Evolutionary conservation across 306 rosid species (phyloP).

Genomic region (Sphenostylis stenocarpa): DNA sequence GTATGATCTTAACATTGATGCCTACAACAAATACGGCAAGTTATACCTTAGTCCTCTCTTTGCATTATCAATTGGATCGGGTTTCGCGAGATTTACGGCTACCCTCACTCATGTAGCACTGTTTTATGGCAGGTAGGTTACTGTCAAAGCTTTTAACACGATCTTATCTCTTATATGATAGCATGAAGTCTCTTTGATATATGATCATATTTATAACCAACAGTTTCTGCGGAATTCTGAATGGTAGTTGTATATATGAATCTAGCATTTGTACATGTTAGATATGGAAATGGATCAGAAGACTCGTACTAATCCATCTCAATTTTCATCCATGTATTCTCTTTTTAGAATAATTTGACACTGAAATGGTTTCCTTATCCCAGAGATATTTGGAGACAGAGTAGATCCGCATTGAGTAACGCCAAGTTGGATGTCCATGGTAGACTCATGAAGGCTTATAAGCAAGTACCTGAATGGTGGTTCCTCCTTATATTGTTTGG

Average conservation of each 20-base stretch:
- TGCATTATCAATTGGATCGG: constrained; percentile 94
- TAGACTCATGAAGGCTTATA: constrained; percentile 80
- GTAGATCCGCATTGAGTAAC: constrained; percentile 69
- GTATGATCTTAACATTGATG: constrained; percentile 65
- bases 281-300: neutral
- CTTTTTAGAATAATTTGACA: neutral
- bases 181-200: neutral
- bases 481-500: constrained; percentile 64
- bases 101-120: constrained; percentile 95
- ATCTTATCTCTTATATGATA: neutral
- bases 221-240: constrained; percentile 7
- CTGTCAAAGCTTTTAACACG: neutral
- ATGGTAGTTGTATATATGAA: neutral
- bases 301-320: neutral
- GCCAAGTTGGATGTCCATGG: constrained; percentile 79
- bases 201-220: neutral
- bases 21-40: constrained; percentile 82
- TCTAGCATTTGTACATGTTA: neutral
- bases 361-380: constrained; percentile 9
- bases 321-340: too few relatives aligned
- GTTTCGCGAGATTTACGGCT: constrained; percentile 91
- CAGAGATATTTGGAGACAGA: constrained; percentile 84
- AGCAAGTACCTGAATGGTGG: constrained; percentile 98
- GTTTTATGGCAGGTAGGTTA: constrained; percentile 76
- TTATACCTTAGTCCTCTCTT: constrained; percentile 96